Percentiles rank a stretch among this genome's conserved stretches.
Conservation (phyloP, 768 basidiomycete genomes). For the Candolleomyces eurysporus region DNA sequence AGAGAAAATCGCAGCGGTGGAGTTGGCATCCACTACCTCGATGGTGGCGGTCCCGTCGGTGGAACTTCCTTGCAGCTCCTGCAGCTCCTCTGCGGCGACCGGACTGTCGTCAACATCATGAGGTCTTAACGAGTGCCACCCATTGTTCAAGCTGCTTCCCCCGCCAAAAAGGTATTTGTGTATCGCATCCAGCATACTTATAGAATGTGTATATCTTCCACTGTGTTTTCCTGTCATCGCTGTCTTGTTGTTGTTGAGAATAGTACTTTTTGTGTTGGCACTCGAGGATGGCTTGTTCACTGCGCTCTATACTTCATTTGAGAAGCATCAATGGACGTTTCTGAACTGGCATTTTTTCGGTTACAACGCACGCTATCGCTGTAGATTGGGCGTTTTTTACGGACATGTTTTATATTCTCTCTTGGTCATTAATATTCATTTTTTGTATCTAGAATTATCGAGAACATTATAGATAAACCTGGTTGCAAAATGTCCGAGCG, state of each 20-base stretch:
- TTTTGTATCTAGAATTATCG: no score
- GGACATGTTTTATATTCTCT: no score
- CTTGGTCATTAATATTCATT: no score
- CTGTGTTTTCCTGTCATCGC: not conserved
- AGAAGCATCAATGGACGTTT: no score
- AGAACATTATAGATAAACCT: no score
- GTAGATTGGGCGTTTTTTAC: no score
- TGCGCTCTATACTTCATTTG: no score
- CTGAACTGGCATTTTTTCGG: no score
- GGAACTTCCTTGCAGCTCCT: not conserved
- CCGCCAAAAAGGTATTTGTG: not conserved
- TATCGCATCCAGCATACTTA: not conserved
- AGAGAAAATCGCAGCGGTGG: slow-evolving; percentile 11
- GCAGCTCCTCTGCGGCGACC: not conserved
- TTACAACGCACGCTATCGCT: no score
- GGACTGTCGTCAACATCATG: not conserved
- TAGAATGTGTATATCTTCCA: not conserved
- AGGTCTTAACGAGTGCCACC: not conserved
- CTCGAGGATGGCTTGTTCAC: no score
- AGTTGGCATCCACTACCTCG: not conserved
- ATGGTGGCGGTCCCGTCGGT: not conserved
- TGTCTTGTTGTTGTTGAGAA: not conserved
- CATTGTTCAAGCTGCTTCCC: no score
- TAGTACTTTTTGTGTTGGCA: not conserved
- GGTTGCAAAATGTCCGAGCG: no score